Evolutionary conservation across 176 grass and related monocot genomes (phyloP), one percentile per base, ranked within the genome.

Genomic region (Phoenix dactylifera): DNA sequence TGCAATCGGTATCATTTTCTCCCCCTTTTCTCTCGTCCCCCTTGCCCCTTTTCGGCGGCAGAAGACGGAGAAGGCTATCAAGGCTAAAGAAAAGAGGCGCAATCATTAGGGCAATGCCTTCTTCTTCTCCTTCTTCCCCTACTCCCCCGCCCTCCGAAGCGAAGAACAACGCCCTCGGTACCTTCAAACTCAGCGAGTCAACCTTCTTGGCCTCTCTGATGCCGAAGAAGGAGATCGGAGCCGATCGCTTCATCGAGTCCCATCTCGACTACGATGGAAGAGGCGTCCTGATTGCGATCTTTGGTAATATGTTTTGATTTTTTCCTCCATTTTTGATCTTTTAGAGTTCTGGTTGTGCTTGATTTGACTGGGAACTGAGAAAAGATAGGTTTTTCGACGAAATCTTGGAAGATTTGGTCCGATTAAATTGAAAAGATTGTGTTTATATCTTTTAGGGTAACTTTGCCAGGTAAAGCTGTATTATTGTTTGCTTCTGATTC

Each of bases 181-280:
- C 58, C 28, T 76, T 96, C 78, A 52, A 61, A 55, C 79, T 96
- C 65, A 90, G 77, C 59, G 76, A 83, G 70, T 66, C 84, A 49
- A 62, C 79, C 16, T 97, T 97, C 72, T 78, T 97, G 74, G 87
- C 85, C 57, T 97, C 93, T 4, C 87, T 97, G 49, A 97, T 97
- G 93, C 93, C 93, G 69, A 97, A 97, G 87, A 85, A 97, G 76
- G 93, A 97, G 84, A 97, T 82, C 51, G 87, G 87, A 15, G 93
- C 86, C 55, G 87, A 97, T 67, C 87, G 93, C 64, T 97, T 97
- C 78, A 77, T 97, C 66, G 78, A 89, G 62, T 64, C 60, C 57
- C 73, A 97, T 63, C 87, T 84, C 28, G 56, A 72, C 16, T 91
- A 85, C 62, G 93, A 97, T 32, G 93, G 93, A 25, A 76, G 87